phyloP scores from a whole-genome alignment of 495 filamentous ascomycete genomes.

The Neurospora sp. region DNA sequence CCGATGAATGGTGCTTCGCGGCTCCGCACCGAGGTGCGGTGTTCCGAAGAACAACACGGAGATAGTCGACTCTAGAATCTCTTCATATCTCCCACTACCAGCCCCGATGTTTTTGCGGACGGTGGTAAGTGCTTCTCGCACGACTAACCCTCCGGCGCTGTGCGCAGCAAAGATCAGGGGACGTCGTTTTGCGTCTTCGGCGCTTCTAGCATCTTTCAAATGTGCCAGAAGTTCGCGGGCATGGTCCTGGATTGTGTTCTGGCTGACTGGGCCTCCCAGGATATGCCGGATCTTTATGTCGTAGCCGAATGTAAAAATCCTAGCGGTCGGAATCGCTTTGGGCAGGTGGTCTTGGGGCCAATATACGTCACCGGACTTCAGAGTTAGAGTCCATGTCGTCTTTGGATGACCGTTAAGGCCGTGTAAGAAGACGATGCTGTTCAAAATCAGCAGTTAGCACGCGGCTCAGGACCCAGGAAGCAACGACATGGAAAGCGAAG shows the following conservation, averaged over 20 bases:
- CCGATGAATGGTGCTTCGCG: no score
- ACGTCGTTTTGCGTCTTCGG: no score
- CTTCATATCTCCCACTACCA: no score
- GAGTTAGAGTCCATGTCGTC: conserved; percentile 13
- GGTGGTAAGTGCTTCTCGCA: no score
- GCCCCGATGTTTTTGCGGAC: no score
- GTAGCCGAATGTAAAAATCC: neutral
- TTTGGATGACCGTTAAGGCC: conserved; percentile 15
- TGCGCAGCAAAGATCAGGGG: no score
- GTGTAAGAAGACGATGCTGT: conserved; percentile 20
- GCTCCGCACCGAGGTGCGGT: no score
- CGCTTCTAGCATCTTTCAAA: no score
- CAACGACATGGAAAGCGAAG: neutral
- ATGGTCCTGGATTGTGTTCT: neutral
- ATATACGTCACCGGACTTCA: neutral
- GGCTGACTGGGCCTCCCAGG: neutral
- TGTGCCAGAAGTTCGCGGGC: no score
- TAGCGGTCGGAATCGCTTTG: neutral
- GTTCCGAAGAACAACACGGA: no score
- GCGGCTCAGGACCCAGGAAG: neutral
- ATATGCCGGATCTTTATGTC: neutral
- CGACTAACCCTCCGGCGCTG: no score
- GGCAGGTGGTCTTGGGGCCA: neutral
- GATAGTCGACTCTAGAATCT: no score
- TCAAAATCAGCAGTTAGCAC: neutral